Evolutionary conservation across 306 rosid species (phyloP), one percentile per base, ranked within the genome.

Genomic region (Citrullus colocynthis): DNA sequence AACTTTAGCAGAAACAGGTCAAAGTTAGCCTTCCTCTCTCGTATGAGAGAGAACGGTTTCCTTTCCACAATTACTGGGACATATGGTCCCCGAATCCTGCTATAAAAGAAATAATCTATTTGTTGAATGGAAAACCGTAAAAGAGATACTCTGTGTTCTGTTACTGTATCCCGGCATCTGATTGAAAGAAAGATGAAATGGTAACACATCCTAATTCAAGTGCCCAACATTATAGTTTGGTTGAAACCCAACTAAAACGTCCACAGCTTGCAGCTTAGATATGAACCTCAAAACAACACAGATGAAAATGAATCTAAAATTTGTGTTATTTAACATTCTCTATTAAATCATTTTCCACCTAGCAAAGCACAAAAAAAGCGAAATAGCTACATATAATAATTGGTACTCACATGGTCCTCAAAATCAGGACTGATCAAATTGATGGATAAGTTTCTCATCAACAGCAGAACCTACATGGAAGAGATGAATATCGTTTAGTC

Each of bases 361-460:
- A 71, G 21, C 37, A 71, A 28, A 28, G 24, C 74, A 39, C 9
- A 49, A 34, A 65, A 65, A 0, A 15, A 24, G n/a, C 6, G 7
- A 45, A 14, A 45, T 6, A 61, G n/a, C 13, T 5, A 14, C 62
- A 42, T 57, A 54, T 65, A 75, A 73, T 24, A 57, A 78, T 4
- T 61, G 77, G 84, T 61, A 86, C 97, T 88, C 85, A 96, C 99
- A 75, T 92, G 98, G 81, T 92, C 93, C 87, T 92, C 97, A 59
- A 96, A 96, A 61, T 89, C 97, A 1, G 98, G 99, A 83, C 96
- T 89, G 17, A 86, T 74, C 81, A 96, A 86, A 85, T 96, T 96
- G 85, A 91, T 88, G 69, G 99, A 89, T 67, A 96, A 84, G 82
- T 96, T 92, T 85, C 99, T 89, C 98, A 92, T 92, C 91, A 96